A percentile compares a stretch with the other conserved stretches of the same genome.
These are phyloP conservation scores for Aspergillus sp. DNA, from an alignment of 2,329 filamentous ascomycete species.

Conservation along the genomic window DNA sequence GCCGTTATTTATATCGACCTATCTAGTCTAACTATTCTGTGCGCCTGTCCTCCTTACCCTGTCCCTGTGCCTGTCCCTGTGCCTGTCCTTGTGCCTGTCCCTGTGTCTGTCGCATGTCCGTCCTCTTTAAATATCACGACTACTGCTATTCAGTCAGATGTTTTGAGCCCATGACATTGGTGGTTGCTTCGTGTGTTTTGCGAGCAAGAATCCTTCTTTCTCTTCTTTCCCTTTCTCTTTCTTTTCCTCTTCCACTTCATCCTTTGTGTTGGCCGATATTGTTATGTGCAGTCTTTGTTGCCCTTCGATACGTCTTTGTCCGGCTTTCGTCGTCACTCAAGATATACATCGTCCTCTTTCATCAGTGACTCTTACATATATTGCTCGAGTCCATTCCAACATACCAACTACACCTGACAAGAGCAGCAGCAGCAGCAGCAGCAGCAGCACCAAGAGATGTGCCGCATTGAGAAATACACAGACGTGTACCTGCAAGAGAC, in stretches of 20 bases:
- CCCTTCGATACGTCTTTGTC: constrained; percentile 7
- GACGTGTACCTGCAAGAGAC: constrained; percentile 12
- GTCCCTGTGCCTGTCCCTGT: not conserved
- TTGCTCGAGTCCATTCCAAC: not conserved
- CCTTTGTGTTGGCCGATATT: not conserved
- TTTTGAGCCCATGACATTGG: constrained; percentile 14
- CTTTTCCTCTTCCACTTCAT: not conserved
- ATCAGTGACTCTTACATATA: constrained; percentile 5
- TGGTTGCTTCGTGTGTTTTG: constrained; percentile 2
- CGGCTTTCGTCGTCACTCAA: not conserved
- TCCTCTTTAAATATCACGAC: constrained; percentile 1
- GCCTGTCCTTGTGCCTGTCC: not conserved
- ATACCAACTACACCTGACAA: not conserved
- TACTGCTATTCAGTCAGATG: constrained; percentile 15
- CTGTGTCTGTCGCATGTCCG: not conserved
- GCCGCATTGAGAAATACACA: constrained; percentile 9
- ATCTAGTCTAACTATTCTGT: not conserved
- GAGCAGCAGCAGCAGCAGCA: not conserved
- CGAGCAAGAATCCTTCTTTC: constrained; percentile 3
- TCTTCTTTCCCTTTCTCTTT: constrained; percentile 4
- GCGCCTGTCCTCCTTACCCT: not conserved
- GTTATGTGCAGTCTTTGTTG: constrained; percentile 6
- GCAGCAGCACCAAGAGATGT: constrained; percentile 6
- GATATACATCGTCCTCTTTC: not conserved
- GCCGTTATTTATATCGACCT: not conserved